Base-by-base conservation (phyloP, 1,284 basidiomycete species). In the Austropuccinia psidii region DNA sequence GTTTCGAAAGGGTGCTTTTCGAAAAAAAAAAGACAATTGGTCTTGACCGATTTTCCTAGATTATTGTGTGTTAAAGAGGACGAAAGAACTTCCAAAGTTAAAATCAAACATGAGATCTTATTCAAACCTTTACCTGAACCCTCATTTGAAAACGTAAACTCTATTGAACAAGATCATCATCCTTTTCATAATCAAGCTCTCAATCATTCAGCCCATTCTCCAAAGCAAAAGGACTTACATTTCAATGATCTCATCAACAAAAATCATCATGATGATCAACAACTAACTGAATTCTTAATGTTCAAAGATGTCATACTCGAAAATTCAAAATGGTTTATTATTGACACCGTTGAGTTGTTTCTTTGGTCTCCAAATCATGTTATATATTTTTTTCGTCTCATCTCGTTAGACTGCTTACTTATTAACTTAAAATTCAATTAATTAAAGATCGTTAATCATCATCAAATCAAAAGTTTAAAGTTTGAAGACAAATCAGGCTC, bases 11-110 rank as follows among this genome's bases (percentile, higher is more conserved):
- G 39, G 31, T n/a, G n/a, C n/a, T n/a, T n/a, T n/a, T n/a, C n/a
- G 41, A 4, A n/a, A 35, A 68, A 55, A 41, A 68, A 68, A 43
- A 31, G 52, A n/a, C 49, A 54, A 39, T 43, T 68, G 4, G 31
- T 68, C 27, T 54, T 68, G 21, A 68, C 66, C 33, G 66, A 68
- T 45, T 68, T 39, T 39, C 66, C 66, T 8, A 52, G 66, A 27
- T 39, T 68, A 8, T 55, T 57, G 24, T 68, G 49, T 33, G 66
- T 68, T 35, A 55, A 54, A 19, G 66, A 68, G 49, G 66, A 68
- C 8, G 13, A 15, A 4, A 41, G 27, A 13, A 55, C 31, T n/a
- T 39, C 33, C 4, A 68, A 45, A 27, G 52, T 68, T 24, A 31
- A 52, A 29, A 35, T 66, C 8, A 52, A 66, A 33, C 27, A 39